phyloP scores from a whole-genome alignment of 768 basidiomycete genomes.

The Gloeostereum incarnatum region DNA sequence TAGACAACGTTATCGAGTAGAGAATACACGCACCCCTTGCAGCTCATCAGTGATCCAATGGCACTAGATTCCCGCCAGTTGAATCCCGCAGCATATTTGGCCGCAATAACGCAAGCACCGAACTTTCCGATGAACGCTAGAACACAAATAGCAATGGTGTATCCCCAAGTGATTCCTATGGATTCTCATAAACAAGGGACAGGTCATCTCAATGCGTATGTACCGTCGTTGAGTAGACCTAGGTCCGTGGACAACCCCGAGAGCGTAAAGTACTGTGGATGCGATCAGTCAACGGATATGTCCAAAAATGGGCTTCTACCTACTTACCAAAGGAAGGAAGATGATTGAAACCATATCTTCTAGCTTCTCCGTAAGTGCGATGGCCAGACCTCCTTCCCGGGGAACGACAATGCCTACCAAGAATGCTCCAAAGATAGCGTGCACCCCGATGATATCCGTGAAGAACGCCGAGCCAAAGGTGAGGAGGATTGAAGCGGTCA shows the following conservation, averaged over 20 bases:
- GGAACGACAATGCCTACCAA: constrained; percentile 77
- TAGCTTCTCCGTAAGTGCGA: constrained; percentile 87
- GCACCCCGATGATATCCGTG: constrained; percentile 88
- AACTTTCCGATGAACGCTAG: constrained; percentile 89
- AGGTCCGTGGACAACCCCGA: constrained; percentile 89
- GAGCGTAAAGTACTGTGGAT: constrained; percentile 86
- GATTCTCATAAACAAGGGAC: neutral
- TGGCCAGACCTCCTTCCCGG: constrained; percentile 78
- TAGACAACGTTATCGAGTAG: neutral
- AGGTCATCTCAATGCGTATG: constrained; percentile 3
- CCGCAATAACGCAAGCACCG: constrained; percentile 69
- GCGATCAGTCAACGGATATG: constrained; percentile 1
- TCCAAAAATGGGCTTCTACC: neutral
- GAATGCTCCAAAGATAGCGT: constrained; percentile 91
- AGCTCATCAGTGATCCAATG: constrained; percentile 90
- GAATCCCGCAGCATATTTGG: constrained; percentile 60
- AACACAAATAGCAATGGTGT: constrained; percentile 66
- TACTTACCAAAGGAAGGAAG: constrained; percentile 73
- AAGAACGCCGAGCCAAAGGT: constrained; percentile 87
- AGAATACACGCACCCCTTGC: constrained; percentile 62
- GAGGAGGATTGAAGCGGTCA: constrained; percentile 75
- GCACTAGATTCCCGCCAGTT: constrained; percentile 73
- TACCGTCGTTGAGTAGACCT: constrained; percentile 71
- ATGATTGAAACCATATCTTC: constrained; percentile 92
- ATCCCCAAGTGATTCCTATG: constrained; percentile 79